Conservation (phyloP, 257 asterid genomes). For the Gynochthodes officinalis region DNA sequence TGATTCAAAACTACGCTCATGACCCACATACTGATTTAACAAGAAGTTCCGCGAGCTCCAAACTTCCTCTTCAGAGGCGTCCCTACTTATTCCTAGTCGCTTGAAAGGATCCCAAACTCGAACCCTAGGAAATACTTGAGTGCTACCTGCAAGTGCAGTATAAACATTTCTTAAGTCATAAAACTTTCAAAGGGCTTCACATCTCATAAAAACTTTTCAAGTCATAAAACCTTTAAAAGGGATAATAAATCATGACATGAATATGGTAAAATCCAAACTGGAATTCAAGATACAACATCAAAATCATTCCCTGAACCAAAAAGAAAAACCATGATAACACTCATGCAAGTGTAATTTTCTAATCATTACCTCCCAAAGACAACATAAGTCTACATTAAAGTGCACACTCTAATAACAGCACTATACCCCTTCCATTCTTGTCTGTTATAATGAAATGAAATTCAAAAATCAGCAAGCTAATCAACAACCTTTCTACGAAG, state of each 20-base stretch:
- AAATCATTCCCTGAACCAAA: background rate
- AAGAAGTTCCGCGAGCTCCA: conserved; percentile 94
- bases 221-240: background rate
- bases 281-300: background rate
- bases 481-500: background rate
- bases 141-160: conserved; percentile 40
- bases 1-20: conserved; percentile 81
- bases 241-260: background rate
- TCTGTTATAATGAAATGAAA: too few relatives aligned
- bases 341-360: background rate
- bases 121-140: conserved; percentile 55
- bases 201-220: background rate
- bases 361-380: background rate
- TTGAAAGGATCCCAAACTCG: conserved; percentile 90
- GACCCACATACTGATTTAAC: conserved; percentile 64
- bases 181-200: background rate
- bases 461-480: background rate
- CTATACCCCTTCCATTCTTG: background rate
- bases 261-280: background rate
- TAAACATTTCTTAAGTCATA: background rate
- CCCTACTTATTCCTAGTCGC: conserved; percentile 71
- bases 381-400: background rate
- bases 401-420: background rate
- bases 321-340: background rate
- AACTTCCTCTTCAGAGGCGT: conserved; percentile 92